Evolutionary conservation across 2,329 filamentous ascomycete species (phyloP).

Genomic region (Diatrype stigma): DNA sequence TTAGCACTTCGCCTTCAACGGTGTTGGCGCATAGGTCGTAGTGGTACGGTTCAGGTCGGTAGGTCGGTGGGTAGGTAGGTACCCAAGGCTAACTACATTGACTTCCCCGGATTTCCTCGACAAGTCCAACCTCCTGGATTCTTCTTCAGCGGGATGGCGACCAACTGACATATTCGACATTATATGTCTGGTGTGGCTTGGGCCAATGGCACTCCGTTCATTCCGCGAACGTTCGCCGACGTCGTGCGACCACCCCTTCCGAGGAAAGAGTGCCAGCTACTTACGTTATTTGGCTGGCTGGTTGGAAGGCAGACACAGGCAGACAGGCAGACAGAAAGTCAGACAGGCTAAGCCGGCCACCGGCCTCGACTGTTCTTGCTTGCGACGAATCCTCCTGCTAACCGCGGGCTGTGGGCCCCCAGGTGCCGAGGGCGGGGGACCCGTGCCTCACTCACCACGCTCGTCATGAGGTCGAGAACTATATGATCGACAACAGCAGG

Average conservation of each 20-base stretch:
- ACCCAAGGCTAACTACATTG: neutral
- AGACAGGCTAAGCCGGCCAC: no score
- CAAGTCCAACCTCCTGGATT: constrained; percentile 1
- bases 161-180: neutral
- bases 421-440: neutral
- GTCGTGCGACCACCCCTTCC: neutral
- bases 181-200: neutral
- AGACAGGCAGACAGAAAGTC: no score
- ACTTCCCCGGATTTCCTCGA: neutral
- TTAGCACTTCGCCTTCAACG: neutral
- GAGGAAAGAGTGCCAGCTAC: no score
- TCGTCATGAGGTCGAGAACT: neutral
- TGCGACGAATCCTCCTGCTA: neutral
- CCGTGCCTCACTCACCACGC: no score
- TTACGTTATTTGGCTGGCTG: no score
- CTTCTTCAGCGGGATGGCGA: constrained; percentile 3
- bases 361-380: neutral
- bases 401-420: neutral
- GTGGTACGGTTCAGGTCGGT: neutral
- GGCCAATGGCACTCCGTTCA: neutral
- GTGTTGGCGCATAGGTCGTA: neutral
- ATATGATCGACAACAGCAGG: neutral
- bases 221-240: neutral
- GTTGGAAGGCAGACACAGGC: no score
- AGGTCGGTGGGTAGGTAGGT: neutral